A percentile compares a stretch with the other conserved stretches of the same genome.
phyloP scores from a whole-genome alignment of 2,329 filamentous ascomycete genomes.

The Paecilomyces formosus region DNA sequence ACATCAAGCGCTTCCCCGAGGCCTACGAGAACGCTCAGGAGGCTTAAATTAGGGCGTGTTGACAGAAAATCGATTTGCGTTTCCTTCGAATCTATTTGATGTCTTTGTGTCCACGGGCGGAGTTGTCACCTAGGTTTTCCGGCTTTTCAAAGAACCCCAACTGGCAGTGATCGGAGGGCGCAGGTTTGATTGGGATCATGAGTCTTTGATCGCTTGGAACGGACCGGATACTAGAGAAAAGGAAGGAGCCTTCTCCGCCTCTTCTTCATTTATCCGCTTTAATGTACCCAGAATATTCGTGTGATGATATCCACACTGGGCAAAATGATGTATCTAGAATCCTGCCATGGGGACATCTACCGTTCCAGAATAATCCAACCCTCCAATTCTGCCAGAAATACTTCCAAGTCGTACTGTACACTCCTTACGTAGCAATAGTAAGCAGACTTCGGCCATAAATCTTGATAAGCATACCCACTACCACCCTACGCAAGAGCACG shows the following conservation, averaged over 20 bases:
- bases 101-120: constrained; percentile 1
- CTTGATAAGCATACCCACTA: background rate
- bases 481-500: background rate
- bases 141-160: background rate
- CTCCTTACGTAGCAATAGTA: background rate
- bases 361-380: background rate
- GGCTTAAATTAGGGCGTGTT: constrained; percentile 29
- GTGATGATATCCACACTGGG: background rate
- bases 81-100: background rate
- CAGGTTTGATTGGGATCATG: background rate
- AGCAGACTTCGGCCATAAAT: background rate
- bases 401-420: background rate
- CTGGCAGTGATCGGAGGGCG: background rate
- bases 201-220: background rate
- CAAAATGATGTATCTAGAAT: background rate
- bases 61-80: background rate
- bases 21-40: constrained; percentile 54
- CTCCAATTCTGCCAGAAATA: background rate
- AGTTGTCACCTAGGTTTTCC: background rate
- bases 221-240: background rate
- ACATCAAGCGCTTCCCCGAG: constrained; percentile 91
- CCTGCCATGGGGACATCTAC: background rate
- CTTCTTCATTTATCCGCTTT: background rate
- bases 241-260: background rate
- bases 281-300: background rate